phyloP scores from a whole-genome alignment of 305 asterid species.

The Fraxinus velutina region DNA sequence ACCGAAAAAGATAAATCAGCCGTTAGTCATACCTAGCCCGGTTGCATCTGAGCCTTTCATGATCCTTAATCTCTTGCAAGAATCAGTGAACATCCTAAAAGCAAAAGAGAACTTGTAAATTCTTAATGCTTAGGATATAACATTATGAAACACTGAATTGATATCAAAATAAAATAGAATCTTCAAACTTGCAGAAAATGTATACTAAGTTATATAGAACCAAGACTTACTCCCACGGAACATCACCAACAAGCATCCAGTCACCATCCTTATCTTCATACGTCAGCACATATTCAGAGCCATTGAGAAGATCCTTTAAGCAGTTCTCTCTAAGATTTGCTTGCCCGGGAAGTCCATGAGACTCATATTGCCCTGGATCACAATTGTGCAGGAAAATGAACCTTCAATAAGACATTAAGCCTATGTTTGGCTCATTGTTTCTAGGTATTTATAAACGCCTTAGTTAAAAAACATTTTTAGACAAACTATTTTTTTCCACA shows the following conservation, averaged over 20 bases:
- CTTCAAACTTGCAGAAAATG: not conserved
- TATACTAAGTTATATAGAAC: not conserved
- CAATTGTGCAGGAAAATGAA: constrained; percentile 11
- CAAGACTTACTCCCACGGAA: constrained; percentile 68
- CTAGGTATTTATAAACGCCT: not conserved
- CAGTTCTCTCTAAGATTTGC: constrained; percentile 53
- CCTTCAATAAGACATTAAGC: not conserved
- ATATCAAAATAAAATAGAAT: not conserved
- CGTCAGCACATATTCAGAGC: constrained; percentile 71
- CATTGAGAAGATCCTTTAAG: constrained; percentile 59
- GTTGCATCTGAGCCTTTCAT: constrained; percentile 85
- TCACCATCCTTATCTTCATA: constrained; percentile 76
- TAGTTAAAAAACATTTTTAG: not conserved
- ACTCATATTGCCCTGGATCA: constrained; percentile 56
- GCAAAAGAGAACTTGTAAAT: not conserved
- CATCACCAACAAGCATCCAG: constrained; percentile 84
- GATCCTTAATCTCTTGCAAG: constrained; percentile 82
- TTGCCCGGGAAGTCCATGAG: constrained; percentile 47
- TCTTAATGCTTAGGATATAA: not conserved
- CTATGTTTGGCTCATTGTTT: not conserved
- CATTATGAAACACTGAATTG: not conserved
- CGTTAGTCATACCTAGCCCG: constrained; percentile 60
- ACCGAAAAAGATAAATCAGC: not conserved
- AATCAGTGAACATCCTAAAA: constrained; percentile 72
- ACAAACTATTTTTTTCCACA: not conserved